Conservation (phyloP, 2,329 filamentous ascomycete genomes). For the Penicillium sp. region DNA sequence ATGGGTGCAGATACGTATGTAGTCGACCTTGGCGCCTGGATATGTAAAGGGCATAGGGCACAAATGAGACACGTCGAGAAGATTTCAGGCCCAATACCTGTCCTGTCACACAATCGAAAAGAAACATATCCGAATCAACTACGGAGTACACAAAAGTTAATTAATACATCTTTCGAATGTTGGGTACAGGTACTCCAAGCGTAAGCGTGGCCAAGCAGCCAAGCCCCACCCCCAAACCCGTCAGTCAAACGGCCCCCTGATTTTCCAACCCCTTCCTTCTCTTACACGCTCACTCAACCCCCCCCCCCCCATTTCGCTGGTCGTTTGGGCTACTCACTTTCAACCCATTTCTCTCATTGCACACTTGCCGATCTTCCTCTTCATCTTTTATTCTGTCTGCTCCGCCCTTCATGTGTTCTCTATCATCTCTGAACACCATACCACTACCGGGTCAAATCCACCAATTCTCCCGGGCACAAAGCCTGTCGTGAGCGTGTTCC, state of each 20-base stretch:
- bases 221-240: background rate
- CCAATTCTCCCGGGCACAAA: constrained; percentile 24
- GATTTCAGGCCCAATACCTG: background rate
- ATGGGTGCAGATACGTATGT: background rate
- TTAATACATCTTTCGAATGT: no score
- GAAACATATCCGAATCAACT: background rate
- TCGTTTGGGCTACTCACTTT: constrained; percentile 12
- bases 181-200: background rate
- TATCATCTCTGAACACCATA: constrained; percentile 23
- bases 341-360: background rate
- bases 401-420: constrained; percentile 38
- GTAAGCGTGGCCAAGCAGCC: background rate
- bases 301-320: constrained; percentile 15
- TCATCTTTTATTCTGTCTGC: constrained; percentile 13
- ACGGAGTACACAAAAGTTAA: background rate
- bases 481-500: constrained; percentile 21
- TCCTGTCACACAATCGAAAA: background rate
- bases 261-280: constrained; percentile 2
- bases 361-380: background rate
- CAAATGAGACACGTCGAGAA: background rate
- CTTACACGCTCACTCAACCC: no score
- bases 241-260: no score
- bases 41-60: background rate
- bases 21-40: background rate
- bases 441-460: constrained; percentile 24